Conservation (phyloP, 768 basidiomycete genomes). For the Filobasidium floriforme region DNA sequence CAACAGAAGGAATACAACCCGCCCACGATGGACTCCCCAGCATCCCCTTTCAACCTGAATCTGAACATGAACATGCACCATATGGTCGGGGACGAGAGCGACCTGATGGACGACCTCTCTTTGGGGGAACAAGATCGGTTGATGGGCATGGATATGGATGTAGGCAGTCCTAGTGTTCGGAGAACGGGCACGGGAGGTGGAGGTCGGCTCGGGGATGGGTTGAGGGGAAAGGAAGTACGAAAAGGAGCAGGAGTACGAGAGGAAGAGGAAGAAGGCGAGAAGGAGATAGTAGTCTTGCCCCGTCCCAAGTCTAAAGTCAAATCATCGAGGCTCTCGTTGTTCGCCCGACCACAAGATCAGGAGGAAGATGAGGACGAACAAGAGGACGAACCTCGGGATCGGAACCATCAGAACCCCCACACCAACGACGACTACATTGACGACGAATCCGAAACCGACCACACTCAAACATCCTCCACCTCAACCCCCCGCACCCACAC, state of each 20-base stretch:
- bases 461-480: background rate
- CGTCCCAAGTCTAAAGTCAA: too few species aligned
- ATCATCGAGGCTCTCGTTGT: background rate
- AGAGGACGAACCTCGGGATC: background rate
- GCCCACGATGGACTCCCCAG: too few species aligned
- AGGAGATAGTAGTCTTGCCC: background rate
- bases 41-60: too few species aligned
- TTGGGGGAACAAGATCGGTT: background rate
- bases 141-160: background rate
- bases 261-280: background rate
- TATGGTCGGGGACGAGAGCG: background rate
- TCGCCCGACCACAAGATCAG: background rate
- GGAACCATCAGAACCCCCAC: too few species aligned
- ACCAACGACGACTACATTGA: too few species aligned
- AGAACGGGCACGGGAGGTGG: background rate
- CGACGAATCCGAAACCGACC: too few species aligned
- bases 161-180: background rate
- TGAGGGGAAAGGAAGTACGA: too few species aligned
- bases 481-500: background rate
- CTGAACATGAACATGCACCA: too few species aligned
- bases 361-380: background rate
- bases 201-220: background rate
- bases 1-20: too few species aligned
- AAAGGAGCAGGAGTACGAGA: background rate
- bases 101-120: background rate